Percentiles rank a stretch among this genome's conserved stretches.
Conservation (phyloP, 2,329 filamentous ascomycete genomes). For the Alternaria brassicicola region DNA sequence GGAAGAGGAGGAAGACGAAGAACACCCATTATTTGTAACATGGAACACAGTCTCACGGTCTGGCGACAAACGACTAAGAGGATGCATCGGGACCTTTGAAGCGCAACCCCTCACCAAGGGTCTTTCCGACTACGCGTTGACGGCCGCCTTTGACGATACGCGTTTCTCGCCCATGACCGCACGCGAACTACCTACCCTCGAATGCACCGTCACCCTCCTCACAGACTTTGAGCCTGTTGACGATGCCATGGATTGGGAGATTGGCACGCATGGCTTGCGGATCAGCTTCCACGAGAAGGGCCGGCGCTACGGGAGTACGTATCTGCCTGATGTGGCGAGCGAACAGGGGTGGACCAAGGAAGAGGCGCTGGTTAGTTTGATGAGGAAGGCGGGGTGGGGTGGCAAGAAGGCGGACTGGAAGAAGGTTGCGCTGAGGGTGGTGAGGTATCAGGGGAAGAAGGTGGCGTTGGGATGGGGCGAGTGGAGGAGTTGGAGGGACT, state of each 20-base stretch:
- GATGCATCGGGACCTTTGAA: conserved; percentile 82
- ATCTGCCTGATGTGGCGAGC: conserved; percentile 85
- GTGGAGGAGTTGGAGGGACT: conserved; percentile 80
- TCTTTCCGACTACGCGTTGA: conserved; percentile 14
- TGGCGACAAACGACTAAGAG: conserved; percentile 72
- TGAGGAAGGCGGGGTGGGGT: conserved; percentile 93
- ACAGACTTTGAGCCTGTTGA: conserved; percentile 80
- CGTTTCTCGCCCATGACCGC: conserved; percentile 65
- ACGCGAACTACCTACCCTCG: conserved; percentile 47
- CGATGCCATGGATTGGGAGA: conserved; percentile 79
- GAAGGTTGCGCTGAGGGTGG: conserved; percentile 77
- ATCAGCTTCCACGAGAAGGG: conserved; percentile 81
- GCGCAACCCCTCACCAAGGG: conserved; percentile 11
- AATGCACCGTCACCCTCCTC: conserved; percentile 72
- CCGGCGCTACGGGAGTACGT: conserved; percentile 81
- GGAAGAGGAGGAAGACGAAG: conserved; percentile 30
- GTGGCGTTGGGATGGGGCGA: conserved; percentile 71
- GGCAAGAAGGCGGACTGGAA: conserved; percentile 72
- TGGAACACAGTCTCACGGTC: conserved; percentile 77
- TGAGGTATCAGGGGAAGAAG: conserved; percentile 87
- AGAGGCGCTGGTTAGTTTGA: conserved; percentile 85
- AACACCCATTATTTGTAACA: conserved; percentile 85
- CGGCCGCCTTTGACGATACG: conserved; percentile 64
- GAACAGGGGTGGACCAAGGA: conserved; percentile 97
- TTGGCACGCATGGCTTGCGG: conserved; percentile 85